Base-by-base conservation (phyloP, 257 asterid species). In the Forsythia suspensa region DNA sequence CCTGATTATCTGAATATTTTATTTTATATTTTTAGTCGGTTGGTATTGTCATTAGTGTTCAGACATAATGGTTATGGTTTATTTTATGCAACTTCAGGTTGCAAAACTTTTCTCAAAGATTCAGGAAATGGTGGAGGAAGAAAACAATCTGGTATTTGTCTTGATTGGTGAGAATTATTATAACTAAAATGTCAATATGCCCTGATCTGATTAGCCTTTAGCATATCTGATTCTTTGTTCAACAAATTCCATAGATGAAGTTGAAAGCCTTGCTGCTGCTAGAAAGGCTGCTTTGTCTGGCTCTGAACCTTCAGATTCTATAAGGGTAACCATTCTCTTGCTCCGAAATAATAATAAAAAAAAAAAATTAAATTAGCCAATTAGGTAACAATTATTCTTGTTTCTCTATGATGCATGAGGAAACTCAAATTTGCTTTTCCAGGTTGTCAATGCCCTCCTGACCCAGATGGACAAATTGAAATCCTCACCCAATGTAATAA, bases 261-360 rank as follows among this genome's bases (percentile, higher is more conserved):
- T 96, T 80, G 99, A 96, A 91, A 94, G 99, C 87, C 97, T 96
- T 6, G 99, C 99, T 80, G 99, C 98, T 86, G 97, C 99, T 72
- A 92, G 99, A 87, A 91, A 91, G 80, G 97, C 97, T 86, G 98
- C 99, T 75, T 83, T 96, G 87, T 94, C 98, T 82, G 98, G 99
- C 12, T 94, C 99, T 52, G 99, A 96, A 90, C 99, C 99, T 86
- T 96, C 99, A 52, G 99, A 96, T 88, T 96, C 98, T 82, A 96
- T 96, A 84, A 88, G 98, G 97, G 98, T 96, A 89, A 63, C 76
- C 34, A 73, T 77, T 18, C 52, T 80, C 83, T 80, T 38, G 81
- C 74, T 79, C 39, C 36, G 57, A 4, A 15, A 13, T 3, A 48
- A 24, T 24, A 24, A 24, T 24, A 24, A 70, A 43, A 76, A 21